These are phyloP conservation scores for Nemania sp. DNA, from an alignment of 2,329 filamentous ascomycete genomes.

Conservation along the genomic window DNA sequence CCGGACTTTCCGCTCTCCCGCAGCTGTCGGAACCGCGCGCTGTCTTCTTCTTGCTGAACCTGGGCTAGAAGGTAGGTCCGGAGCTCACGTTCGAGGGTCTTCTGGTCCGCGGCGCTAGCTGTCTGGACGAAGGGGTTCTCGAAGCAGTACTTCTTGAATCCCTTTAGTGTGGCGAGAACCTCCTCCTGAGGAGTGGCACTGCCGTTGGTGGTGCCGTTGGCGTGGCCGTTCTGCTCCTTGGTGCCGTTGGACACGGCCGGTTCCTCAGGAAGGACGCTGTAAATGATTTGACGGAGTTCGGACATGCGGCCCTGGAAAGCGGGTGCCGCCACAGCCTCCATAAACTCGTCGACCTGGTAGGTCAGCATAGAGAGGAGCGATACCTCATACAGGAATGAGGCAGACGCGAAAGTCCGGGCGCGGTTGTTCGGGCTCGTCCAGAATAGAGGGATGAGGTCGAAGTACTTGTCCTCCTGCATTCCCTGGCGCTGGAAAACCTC, in stretches of 20 bases:
- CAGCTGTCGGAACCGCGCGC: conserved; percentile 27
- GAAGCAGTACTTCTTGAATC: conserved; percentile 38
- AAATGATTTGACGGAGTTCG: conserved; percentile 34
- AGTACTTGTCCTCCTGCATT: conserved; percentile 45
- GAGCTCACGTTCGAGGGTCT: conserved; percentile 36
- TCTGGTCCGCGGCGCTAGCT: conserved; percentile 35
- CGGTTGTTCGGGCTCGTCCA: conserved; percentile 43
- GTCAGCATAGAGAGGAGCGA: conserved; percentile 42
- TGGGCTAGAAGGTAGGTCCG: conserved; percentile 38
- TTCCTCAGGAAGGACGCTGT: conserved; percentile 28
- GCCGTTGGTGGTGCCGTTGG: conserved; percentile 35
- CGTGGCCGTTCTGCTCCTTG: conserved; percentile 17
- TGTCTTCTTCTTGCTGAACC: conserved; percentile 39
- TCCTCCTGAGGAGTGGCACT: conserved; percentile 11
- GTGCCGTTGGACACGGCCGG: not conserved
- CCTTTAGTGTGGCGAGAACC: conserved; percentile 32
- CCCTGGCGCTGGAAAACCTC: conserved; percentile 40
- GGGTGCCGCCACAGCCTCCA: conserved; percentile 40
- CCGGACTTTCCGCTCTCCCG: conserved; percentile 26
- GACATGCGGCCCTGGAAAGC: conserved; percentile 24
- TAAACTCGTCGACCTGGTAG: conserved; percentile 43
- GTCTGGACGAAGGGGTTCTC: conserved; percentile 31
- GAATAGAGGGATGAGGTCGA: conserved; percentile 43
- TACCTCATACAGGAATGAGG: conserved; percentile 42
- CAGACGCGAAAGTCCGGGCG: conserved; percentile 37